These are phyloP conservation scores for Fusarium setosum DNA, from an alignment of 2,329 filamentous ascomycete genomes.

Conservation along the genomic window DNA sequence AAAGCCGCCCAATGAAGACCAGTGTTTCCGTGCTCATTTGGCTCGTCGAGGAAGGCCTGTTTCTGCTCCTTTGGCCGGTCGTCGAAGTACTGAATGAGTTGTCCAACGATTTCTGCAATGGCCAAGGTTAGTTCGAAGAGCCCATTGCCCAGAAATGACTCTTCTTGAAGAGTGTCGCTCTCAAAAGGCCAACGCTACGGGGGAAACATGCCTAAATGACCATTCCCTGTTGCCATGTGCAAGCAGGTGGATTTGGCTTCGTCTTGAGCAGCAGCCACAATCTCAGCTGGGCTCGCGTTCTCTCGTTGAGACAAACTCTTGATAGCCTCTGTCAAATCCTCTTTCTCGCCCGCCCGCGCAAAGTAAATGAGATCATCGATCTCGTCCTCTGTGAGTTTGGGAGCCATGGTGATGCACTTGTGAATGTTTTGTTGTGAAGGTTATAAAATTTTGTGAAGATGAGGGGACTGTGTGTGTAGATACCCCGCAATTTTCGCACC, in stretches of 20 bases:
- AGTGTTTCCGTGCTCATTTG: constrained; percentile 89
- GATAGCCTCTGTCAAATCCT: constrained; percentile 72
- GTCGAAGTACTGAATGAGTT: constrained; percentile 57
- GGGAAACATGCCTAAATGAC: constrained; percentile 78
- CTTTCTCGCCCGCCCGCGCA: constrained; percentile 80
- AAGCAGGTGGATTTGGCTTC: constrained; percentile 82
- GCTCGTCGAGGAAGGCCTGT: constrained; percentile 70
- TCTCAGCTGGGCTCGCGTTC: constrained; percentile 66
- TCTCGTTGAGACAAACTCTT: constrained; percentile 71
- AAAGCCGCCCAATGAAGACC: constrained; percentile 93
- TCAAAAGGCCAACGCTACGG: too few species aligned
- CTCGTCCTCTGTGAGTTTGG: constrained; percentile 77
- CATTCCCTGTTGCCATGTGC: constrained; percentile 95
- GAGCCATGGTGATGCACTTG: constrained; percentile 53
- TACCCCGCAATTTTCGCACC: constrained; percentile 52
- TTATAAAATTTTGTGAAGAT: constrained; percentile 48
- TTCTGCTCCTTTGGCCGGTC: constrained; percentile 53
- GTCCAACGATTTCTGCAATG: constrained; percentile 56
- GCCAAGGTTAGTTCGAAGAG: constrained; percentile 12
- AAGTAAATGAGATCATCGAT: constrained; percentile 94
- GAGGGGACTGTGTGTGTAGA: constrained; percentile 53
- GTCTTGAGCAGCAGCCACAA: constrained; percentile 79
- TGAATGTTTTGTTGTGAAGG: constrained; percentile 24
- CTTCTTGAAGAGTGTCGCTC: too few species aligned
- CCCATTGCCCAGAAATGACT: neutral